phyloP scores from a whole-genome alignment of 495 filamentous ascomycete genomes.

The Entonaema liquescens region DNA sequence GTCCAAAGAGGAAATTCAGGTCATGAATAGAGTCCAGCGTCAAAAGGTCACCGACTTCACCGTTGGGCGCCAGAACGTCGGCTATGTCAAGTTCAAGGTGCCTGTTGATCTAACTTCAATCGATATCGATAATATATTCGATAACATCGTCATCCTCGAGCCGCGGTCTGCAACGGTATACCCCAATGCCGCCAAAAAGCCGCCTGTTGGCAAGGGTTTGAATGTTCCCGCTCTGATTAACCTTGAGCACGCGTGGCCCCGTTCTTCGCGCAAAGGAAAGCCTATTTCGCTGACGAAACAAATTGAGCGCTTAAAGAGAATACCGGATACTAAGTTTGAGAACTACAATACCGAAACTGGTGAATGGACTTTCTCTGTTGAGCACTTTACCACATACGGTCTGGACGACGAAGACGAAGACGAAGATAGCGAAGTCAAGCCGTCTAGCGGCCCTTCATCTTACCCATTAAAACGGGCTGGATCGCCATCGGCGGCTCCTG shows the following conservation, averaged over 20 bases:
- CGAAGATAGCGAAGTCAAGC: slow-evolving; percentile 68
- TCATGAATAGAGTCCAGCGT: slow-evolving; percentile 76
- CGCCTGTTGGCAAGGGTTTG: slow-evolving; percentile 81
- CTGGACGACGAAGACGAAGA: slow-evolving; percentile 76
- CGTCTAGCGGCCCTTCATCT: slow-evolving; percentile 42
- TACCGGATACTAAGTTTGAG: slow-evolving; percentile 81
- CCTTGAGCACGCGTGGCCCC: slow-evolving; percentile 90
- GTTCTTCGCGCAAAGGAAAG: slow-evolving; percentile 66
- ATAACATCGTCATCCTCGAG: slow-evolving; percentile 74
- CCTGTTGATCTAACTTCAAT: slow-evolving; percentile 81
- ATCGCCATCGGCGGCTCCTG: background rate
- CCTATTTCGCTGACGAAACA: slow-evolving; percentile 71
- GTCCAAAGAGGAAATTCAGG: slow-evolving; percentile 70
- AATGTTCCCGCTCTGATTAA: slow-evolving; percentile 88
- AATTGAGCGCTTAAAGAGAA: slow-evolving; percentile 78
- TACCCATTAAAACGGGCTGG: slow-evolving; percentile 2
- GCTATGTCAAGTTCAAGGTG: slow-evolving; percentile 79
- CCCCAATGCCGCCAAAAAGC: slow-evolving; percentile 75
- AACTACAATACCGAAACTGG: slow-evolving; percentile 80
- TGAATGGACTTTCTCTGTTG: slow-evolving; percentile 88
- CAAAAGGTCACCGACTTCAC: slow-evolving; percentile 74
- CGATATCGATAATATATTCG: slow-evolving; percentile 74
- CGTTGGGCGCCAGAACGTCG: slow-evolving; percentile 82
- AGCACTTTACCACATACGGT: slow-evolving; percentile 96
- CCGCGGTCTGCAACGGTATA: slow-evolving; percentile 88